Conservation (phyloP, 2,329 filamentous ascomycete species). For the Botrytis fragariae region DNA sequence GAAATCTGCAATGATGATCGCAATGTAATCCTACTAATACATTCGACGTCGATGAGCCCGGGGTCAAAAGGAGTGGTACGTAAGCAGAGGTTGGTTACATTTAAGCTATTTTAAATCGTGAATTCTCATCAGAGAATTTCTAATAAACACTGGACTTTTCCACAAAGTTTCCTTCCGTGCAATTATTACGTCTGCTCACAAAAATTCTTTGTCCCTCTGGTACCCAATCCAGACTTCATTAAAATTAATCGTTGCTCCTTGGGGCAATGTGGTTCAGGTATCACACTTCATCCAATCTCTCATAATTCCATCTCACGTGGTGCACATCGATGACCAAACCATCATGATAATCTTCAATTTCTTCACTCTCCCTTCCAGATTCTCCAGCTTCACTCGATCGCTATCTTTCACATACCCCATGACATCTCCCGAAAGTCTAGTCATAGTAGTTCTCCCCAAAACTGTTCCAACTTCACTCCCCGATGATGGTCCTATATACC, state of each 20-base stretch:
- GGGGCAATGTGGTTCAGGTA: neutral
- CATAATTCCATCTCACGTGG: neutral
- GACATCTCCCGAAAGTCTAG: neutral
- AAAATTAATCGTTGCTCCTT: neutral
- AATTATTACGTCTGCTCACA: neutral
- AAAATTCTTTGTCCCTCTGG: neutral
- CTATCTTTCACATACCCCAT: neutral
- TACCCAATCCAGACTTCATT: neutral
- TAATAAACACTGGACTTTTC: no score
- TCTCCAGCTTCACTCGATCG: neutral
- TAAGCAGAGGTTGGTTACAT: no score
- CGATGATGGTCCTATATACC: neutral
- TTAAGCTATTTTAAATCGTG: neutral
- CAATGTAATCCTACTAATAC: no score
- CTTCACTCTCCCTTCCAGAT: neutral
- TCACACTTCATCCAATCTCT: neutral
- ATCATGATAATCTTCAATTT: neutral
- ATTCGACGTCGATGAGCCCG: no score
- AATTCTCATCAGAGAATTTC: neutral
- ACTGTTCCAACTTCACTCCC: neutral
- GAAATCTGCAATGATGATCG: no score
- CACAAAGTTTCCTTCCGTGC: accelerated
- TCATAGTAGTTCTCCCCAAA: neutral
- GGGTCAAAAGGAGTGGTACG: no score
- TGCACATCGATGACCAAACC: neutral